Evolutionary conservation across 306 rosid species (phyloP).

Genomic region (Nissolia schottii): DNA sequence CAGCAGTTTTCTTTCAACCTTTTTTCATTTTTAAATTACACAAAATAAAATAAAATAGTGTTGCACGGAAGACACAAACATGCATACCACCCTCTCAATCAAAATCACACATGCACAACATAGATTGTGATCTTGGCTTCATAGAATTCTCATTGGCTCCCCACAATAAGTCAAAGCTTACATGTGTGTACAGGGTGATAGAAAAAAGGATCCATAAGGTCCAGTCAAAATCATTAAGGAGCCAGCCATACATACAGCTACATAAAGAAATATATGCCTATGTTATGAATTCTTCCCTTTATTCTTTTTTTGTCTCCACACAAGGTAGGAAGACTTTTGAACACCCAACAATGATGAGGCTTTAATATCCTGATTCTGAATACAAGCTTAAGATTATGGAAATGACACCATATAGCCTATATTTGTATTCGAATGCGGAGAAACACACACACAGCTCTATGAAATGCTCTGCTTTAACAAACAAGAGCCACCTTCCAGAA

Average conservation of each 20-base stretch:
- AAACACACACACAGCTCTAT: background rate
- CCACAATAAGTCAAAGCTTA: background rate
- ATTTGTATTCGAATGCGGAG: background rate
- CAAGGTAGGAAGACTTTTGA: background rate
- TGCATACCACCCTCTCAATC: background rate
- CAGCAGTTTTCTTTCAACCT: background rate
- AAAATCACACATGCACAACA: background rate
- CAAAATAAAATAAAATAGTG: background rate
- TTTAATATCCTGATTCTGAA: background rate
- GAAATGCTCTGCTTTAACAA: background rate
- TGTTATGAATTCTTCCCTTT: background rate
- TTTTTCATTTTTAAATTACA: background rate
- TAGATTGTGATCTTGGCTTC: background rate
- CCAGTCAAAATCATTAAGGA: background rate
- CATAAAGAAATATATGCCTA: background rate
- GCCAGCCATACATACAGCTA: background rate
- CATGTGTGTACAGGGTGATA: background rate
- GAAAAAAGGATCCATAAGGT: background rate
- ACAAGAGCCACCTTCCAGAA: background rate
- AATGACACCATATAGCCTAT: background rate
- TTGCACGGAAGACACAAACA: conserved; percentile 15
- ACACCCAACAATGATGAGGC: background rate
- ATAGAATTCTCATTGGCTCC: conserved; percentile 10
- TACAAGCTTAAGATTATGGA: background rate
- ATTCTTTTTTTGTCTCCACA: background rate